phyloP scores from a whole-genome alignment of 768 basidiomycete genomes.

The Termitomyces sp. region DNA sequence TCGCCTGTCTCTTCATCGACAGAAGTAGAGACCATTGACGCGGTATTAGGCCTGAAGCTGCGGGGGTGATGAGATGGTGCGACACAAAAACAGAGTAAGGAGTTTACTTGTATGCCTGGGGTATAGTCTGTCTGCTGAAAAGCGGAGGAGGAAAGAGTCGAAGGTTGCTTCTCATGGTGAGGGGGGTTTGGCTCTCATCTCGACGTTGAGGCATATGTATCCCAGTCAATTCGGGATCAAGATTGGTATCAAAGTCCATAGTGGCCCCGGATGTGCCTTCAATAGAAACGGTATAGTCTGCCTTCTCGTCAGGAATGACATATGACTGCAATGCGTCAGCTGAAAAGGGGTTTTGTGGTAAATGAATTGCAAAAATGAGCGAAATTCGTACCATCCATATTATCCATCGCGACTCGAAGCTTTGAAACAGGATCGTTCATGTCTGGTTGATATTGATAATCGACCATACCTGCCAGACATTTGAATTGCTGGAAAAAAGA shows the following conservation, averaged over 20 bases:
- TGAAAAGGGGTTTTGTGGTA: conserved; percentile 25
- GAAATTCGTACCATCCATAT: conserved; percentile 71
- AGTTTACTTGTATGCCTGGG: conserved; percentile 76
- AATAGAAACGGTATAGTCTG: conserved; percentile 49
- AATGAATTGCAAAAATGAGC: neutral
- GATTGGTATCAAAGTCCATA: conserved; percentile 32
- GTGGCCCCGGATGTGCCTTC: conserved; percentile 17
- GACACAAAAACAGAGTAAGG: neutral
- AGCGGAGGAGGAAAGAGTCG: conserved; percentile 85
- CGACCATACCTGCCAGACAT: conserved; percentile 75
- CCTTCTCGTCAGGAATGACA: conserved; percentile 61
- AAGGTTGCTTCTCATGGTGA: conserved; percentile 48
- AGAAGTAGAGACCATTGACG: conserved; percentile 64
- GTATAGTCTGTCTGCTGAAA: conserved; percentile 78
- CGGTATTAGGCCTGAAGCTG: conserved; percentile 77
- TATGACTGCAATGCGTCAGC: conserved; percentile 76
- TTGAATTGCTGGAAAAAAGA: neutral
- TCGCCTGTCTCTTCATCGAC: conserved; percentile 76
- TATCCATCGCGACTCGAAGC: conserved; percentile 70
- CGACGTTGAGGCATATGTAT: conserved; percentile 13
- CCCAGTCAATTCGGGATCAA: conserved; percentile 47
- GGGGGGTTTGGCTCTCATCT: conserved; percentile 2
- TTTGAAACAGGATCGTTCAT: conserved; percentile 65
- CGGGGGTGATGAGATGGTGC: neutral
- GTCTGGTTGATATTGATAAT: conserved; percentile 86